Evolutionary conservation across 345 rosid genomes (phyloP).

Genomic region (Salix viminalis): DNA sequence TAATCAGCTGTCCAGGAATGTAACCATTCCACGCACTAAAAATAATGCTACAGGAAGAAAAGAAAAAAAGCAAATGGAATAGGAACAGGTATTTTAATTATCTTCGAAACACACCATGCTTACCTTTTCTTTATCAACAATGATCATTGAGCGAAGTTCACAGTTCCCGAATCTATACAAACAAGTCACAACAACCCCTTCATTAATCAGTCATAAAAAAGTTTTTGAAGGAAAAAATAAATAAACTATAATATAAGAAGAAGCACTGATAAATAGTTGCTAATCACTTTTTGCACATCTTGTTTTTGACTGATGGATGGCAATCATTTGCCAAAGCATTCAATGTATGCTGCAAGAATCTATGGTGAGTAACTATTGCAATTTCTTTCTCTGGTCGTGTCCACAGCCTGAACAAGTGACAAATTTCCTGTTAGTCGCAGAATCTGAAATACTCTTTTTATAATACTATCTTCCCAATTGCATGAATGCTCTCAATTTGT

Average conservation of each 20-base stretch:
- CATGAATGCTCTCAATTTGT: no score
- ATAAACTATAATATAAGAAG: no score
- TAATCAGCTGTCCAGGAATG: no score
- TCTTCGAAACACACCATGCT: neutral
- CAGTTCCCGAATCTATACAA: constrained; percentile 50
- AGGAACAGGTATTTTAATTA: neutral
- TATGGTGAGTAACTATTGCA: constrained; percentile 71
- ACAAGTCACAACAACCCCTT: neutral
- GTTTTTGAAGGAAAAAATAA: no score
- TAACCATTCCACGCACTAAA: no score
- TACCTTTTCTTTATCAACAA: constrained; percentile 36
- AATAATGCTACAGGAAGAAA: neutral
- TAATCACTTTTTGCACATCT: constrained; percentile 38
- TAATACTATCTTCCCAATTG: no score
- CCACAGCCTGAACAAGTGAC: constrained; percentile 48
- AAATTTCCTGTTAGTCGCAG: neutral
- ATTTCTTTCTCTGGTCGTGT: constrained; percentile 75
- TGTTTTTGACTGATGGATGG: constrained; percentile 12
- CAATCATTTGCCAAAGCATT: constrained; percentile 40
- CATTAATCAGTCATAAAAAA: neutral
- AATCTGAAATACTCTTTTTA: no score
- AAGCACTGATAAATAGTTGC: no score
- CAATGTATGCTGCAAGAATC: constrained; percentile 54
- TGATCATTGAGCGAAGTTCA: constrained; percentile 49
- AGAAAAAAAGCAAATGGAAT: neutral